These are phyloP conservation scores for Xylaria sp. DNA, from an alignment of 2,329 filamentous ascomycete species.

Conservation along the genomic window DNA sequence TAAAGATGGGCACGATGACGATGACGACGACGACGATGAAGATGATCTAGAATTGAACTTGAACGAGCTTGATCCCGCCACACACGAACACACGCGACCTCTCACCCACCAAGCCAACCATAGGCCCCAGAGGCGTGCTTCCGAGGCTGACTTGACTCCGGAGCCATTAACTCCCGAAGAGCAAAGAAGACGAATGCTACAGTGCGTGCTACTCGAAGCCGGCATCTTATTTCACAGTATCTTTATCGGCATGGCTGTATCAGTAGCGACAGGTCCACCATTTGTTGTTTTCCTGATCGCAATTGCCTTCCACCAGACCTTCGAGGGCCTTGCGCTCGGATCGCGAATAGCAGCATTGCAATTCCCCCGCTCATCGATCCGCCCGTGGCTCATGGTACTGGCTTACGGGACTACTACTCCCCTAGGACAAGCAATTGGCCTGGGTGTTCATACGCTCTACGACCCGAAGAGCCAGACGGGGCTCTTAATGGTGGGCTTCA, in stretches of 20 bases:
- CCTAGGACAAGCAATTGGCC: constrained; percentile 80
- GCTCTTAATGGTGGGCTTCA: constrained; percentile 81
- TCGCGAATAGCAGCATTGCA: constrained; percentile 83
- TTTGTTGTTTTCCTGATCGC: constrained; percentile 82
- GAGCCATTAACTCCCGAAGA: constrained; percentile 55
- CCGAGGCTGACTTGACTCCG: constrained; percentile 39
- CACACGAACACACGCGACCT: constrained; percentile 40
- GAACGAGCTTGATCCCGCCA: constrained; percentile 61
- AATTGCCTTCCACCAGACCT: constrained; percentile 85
- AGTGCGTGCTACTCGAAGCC: constrained; percentile 80
- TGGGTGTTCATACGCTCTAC: constrained; percentile 79
- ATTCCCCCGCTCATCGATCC: constrained; percentile 73
- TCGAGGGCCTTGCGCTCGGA: constrained; percentile 85
- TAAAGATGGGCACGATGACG: constrained; percentile 35
- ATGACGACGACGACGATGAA: constrained; percentile 52
- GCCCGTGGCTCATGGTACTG: constrained; percentile 83
- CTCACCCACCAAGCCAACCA: constrained; percentile 32
- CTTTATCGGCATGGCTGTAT: constrained; percentile 87
- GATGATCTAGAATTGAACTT: constrained; percentile 65
- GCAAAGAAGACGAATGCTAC: constrained; percentile 70
- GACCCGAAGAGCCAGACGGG: constrained; percentile 78
- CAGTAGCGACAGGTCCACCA: constrained; percentile 77
- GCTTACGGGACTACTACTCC: constrained; percentile 80
- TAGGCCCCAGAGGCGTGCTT: constrained; percentile 23
- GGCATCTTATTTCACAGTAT: constrained; percentile 85